Evolutionary conservation across 768 basidiomycete genomes (phyloP).

Genomic region (Amanita thiersii): DNA sequence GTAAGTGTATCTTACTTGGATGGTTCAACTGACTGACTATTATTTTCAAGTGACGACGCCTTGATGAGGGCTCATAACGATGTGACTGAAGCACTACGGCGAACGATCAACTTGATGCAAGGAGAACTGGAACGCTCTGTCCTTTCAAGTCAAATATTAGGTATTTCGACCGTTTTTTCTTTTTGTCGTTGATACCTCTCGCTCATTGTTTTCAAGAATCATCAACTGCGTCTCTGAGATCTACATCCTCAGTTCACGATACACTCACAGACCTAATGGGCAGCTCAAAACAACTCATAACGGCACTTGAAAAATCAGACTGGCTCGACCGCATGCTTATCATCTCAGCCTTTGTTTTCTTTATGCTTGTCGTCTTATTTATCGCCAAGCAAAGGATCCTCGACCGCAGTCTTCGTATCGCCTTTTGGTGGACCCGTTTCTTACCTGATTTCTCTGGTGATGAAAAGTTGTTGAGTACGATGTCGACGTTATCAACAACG

Average conservation of each 20-base stretch:
- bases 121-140: slow-evolving; percentile 87
- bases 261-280: slow-evolving; percentile 60
- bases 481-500: background rate
- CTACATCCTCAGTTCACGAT: slow-evolving; percentile 73
- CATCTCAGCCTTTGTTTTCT: slow-evolving; percentile 71
- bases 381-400: slow-evolving; percentile 85
- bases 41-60: slow-evolving; percentile 55
- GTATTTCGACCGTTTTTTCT: slow-evolving; percentile 27
- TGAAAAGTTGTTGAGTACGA: background rate
- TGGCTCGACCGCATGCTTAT: slow-evolving; percentile 89
- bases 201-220: slow-evolving; percentile 41
- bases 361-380: slow-evolving; percentile 75
- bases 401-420: slow-evolving; percentile 69
- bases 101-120: slow-evolving; percentile 84
- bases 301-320: slow-evolving; percentile 83
- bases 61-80: slow-evolving; percentile 86
- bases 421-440: slow-evolving; percentile 85
- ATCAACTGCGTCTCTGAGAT: slow-evolving; percentile 69
- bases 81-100: slow-evolving; percentile 80
- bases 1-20: slow-evolving; percentile 33
- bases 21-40: background rate
- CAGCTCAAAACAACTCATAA: slow-evolving; percentile 80
- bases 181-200: background rate
- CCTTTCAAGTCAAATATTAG: slow-evolving; percentile 77
- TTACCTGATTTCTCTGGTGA: slow-evolving; percentile 38